Evolutionary conservation across 2,329 filamentous ascomycete genomes (phyloP), one percentile per base, ranked within the genome.

Genomic region (Colletotrichum brevisporum): DNA sequence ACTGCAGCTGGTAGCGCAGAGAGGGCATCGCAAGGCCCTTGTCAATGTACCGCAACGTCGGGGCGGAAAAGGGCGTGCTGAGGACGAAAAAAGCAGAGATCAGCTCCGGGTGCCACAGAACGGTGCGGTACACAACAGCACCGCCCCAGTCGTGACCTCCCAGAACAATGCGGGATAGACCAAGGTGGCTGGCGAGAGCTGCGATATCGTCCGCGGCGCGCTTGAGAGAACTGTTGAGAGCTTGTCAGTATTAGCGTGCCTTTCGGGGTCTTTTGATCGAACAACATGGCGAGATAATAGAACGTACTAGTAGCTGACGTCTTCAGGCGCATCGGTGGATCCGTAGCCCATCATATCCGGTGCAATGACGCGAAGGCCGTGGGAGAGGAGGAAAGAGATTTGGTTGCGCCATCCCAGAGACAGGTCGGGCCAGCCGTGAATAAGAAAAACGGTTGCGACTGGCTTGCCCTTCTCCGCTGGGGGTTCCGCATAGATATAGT

Each of bases 71-170:
- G 0, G 93, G 91, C 9, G 92, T 93, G 79, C 91, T 94, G 68
- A 96, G 81, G 67, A 87, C 87, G 81, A 95, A 94, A 62, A 96
- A 82, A 72, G 91, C 90, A 4, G 84, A 84, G 58, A 95, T 83
- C 13, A 94, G 82, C n/a, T 89, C 81, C 0, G 92, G 92, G 75
- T 93, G 85, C 84, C 88, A 92, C 63, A 91, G 86, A 5, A 90
- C 89, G 57, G 92, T 82, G 59, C 92, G 88, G 83, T 92, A 94
- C 56, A 91, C 89, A 9, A 94, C 83, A 3, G 85, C 84, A 72
- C 91, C 93, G 76, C 94, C 94, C 92, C 94, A 95, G 80, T 96
- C 94, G 80, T 97, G 94, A 8, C 93, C 94, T 47, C 93, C 92
- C 5, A 97, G 84, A 54, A 96, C 90, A 74, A 95, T 90, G 36